Conservation (phyloP, 2,329 filamentous ascomycete species). For the Ceratocystis variospora region DNA sequence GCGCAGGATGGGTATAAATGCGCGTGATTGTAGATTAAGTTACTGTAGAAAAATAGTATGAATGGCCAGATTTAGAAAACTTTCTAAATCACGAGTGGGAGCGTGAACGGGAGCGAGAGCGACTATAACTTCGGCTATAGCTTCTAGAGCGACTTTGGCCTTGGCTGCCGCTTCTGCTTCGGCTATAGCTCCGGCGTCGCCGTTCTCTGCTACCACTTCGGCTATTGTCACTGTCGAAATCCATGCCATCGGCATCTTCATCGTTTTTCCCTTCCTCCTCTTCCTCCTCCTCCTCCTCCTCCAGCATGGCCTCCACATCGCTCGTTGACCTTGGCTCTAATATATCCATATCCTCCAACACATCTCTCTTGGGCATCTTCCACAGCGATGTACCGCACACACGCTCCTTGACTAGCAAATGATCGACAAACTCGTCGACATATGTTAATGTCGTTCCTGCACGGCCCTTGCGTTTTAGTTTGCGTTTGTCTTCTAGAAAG, state of each 20-base stretch:
- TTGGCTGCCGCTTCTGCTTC: conserved; percentile 19
- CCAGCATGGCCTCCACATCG: conserved; percentile 59
- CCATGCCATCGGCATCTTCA: conserved; percentile 22
- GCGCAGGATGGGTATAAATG: conserved; percentile 2
- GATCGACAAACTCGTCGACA: conserved; percentile 88
- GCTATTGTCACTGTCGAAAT: conserved; percentile 19
- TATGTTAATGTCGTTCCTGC: conserved; percentile 63
- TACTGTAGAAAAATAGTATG: conserved; percentile 3
- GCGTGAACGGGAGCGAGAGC: neutral
- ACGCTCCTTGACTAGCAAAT: conserved; percentile 73
- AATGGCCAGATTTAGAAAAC: neutral
- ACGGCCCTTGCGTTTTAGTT: conserved; percentile 63
- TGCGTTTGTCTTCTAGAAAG: conserved; percentile 66
- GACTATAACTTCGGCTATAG: conserved; percentile 9
- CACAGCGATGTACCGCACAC: conserved; percentile 85
- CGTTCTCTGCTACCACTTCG: conserved; percentile 6
- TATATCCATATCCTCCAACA: conserved; percentile 77
- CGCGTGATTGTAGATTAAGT: conserved; percentile 6
- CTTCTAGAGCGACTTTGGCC: conserved; percentile 21
- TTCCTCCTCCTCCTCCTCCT: conserved; percentile 47
- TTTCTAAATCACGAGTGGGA: neutral
- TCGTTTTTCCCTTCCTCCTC: conserved; percentile 29
- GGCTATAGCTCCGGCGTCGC: conserved; percentile 7
- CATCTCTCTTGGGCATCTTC: conserved; percentile 72
- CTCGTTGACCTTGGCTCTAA: conserved; percentile 73